phyloP scores from a whole-genome alignment of 169 alveolate genomes.

The Cryptosporidium felis region DNA sequence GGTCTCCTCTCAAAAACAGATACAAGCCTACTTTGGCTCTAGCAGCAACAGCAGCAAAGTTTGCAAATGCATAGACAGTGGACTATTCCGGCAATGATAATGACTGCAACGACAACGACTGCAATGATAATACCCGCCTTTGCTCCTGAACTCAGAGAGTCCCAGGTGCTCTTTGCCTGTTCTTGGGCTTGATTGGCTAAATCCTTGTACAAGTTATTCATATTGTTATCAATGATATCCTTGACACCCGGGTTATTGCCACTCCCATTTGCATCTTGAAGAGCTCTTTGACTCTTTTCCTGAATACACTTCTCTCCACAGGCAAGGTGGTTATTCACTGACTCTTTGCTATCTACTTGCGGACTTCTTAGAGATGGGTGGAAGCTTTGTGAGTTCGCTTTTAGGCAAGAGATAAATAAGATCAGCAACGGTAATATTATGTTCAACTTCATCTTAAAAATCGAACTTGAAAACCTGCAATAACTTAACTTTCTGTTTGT shows the following conservation, averaged over 20 bases:
- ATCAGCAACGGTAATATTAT: background rate
- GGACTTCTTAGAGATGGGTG: background rate
- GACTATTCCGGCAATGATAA: conserved; percentile 55
- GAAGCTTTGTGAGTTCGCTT: background rate
- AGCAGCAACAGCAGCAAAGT: conserved; percentile 44
- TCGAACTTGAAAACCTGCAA: background rate
- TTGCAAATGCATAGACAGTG: conserved; percentile 58
- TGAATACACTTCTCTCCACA: background rate
- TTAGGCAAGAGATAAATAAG: background rate
- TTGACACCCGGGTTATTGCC: background rate
- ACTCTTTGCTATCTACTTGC: too few species aligned
- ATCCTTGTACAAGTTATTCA: background rate
- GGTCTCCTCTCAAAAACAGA: too few species aligned
- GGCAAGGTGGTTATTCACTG: background rate
- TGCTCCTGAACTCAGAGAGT: conserved; percentile 44
- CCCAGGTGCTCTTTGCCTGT: conserved; percentile 13
- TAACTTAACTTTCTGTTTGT: background rate
- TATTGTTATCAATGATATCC: background rate
- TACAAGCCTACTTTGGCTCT: too few species aligned
- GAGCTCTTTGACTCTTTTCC: background rate
- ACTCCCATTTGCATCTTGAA: background rate
- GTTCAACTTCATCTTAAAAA: background rate
- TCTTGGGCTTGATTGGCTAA: background rate
- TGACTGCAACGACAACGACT: conserved; percentile 38
- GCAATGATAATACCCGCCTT: conserved; percentile 65